Base-by-base conservation (phyloP, 2,329 filamentous ascomycete genomes). In the Catunica adiposa region DNA sequence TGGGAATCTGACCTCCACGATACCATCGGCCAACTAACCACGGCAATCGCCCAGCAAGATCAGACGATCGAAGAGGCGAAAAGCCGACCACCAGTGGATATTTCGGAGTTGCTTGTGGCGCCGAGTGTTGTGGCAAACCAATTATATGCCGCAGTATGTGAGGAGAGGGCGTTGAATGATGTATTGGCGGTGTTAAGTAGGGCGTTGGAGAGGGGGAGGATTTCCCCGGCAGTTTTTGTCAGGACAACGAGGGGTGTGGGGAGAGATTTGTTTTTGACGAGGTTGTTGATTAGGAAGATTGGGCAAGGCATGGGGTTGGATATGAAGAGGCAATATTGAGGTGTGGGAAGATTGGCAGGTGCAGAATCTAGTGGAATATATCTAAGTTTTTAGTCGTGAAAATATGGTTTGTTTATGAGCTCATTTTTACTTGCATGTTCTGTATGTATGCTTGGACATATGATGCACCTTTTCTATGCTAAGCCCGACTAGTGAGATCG, bases 61-160 rank as follows among this genome's bases (percentile, higher is more conserved):
- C 72, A 71, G 4, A 81, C 89, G 9, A 86, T 96, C 60, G 77
- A 80, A 44, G 78, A 80, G 53, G 86, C 86, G n/a, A 76, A 80
- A 56, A 73, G 73, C 15, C 80, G 86, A 51, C 75, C 76, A 42
- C 76, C 82, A 1, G 89, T 89, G 0, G 79, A 83, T 51, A 84
- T 97, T 51, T 92, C 98, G 66, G 89, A 94, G 59, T 76, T 97
- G 34, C 74, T 98, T 2, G 87, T 96, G n/a, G 88, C 89, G 2
- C 89, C 90, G 0, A 96, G 88, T 0, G 84, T 96, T 1, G 92
- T 96, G 3, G 87, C 86, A 0, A 89, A 90, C 61, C 92, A 98
- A 71, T 71, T 98, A 22, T 98, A 97, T 68, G 82, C 83, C 51
- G 73, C 94, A 1, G 86, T 89, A 26, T 88, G 89, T 1, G 92